These are phyloP conservation scores for Santalum album DNA, from an alignment of 164 flowering plant genomes.

Conservation along the genomic window DNA sequence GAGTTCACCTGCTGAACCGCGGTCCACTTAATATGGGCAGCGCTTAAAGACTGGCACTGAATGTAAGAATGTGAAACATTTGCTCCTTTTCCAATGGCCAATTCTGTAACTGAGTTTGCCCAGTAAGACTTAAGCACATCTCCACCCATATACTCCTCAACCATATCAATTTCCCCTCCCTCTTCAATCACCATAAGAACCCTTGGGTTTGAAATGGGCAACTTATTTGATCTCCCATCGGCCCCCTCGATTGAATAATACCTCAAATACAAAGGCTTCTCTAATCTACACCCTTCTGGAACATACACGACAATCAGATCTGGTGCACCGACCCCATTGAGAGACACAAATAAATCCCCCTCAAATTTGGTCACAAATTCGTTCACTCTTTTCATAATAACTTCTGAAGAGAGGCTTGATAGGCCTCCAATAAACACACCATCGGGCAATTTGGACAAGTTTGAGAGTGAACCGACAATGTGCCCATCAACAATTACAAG, in stretches of 20 bases:
- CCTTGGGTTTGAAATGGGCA: slow-evolving; percentile 83
- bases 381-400: slow-evolving; percentile 27
- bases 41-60: slow-evolving; percentile 51
- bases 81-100: slow-evolving; percentile 57
- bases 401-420: slow-evolving; percentile 21
- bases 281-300: slow-evolving; percentile 56
- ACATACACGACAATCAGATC: slow-evolving; percentile 69
- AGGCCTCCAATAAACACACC: slow-evolving; percentile 61
- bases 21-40: slow-evolving; percentile 92
- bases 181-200: slow-evolving; percentile 82
- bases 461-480: slow-evolving; percentile 23
- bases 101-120: slow-evolving; percentile 76
- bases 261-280: slow-evolving; percentile 41
- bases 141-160: slow-evolving; percentile 62
- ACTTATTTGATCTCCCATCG: slow-evolving; percentile 26
- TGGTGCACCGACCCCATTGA: slow-evolving; percentile 84
- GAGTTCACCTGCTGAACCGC: slow-evolving; percentile 57
- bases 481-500: slow-evolving; percentile 59
- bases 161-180: slow-evolving; percentile 68
- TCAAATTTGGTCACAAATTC: slow-evolving; percentile 31
- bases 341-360: slow-evolving; percentile 78
- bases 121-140: slow-evolving; percentile 50
- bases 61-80: slow-evolving; percentile 67
- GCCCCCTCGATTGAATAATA: slow-evolving; percentile 42
- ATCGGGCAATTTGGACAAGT: slow-evolving; percentile 31